These are phyloP conservation scores for Pythium grandisporangium DNA, from an alignment of 352 stramenopile genomes.

Conservation along the genomic window DNA sequence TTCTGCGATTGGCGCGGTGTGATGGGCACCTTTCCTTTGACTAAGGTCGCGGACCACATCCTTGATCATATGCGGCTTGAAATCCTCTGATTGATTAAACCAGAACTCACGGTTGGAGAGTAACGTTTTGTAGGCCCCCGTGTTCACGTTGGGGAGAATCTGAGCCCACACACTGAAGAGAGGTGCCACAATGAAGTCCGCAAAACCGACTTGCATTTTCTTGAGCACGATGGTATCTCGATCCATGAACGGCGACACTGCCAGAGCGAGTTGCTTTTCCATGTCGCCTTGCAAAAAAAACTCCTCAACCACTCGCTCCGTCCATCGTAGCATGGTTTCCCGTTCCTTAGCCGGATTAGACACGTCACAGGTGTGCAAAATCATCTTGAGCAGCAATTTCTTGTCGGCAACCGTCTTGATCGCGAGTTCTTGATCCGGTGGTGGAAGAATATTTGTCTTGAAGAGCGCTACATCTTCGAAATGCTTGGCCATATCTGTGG, in stretches of 20 bases:
- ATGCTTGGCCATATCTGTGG: constrained; percentile 88
- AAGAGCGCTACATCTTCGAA: constrained; percentile 85
- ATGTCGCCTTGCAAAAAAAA: constrained; percentile 95
- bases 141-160: constrained; percentile 64
- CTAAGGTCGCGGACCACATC: constrained; percentile 53
- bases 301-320: constrained; percentile 90
- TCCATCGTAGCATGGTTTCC: constrained; percentile 88
- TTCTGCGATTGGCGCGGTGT: constrained; percentile 4
- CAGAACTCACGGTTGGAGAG: constrained; percentile 80
- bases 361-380: constrained; percentile 91
- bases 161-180: constrained; percentile 83
- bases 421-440: constrained; percentile 46
- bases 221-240: constrained; percentile 86
- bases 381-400: constrained; percentile 85
- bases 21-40: constrained; percentile 22
- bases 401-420: constrained; percentile 85
- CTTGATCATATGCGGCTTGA: constrained; percentile 83
- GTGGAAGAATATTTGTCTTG: constrained; percentile 78
- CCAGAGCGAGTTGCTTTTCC: constrained; percentile 86
- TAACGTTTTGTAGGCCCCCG: constrained; percentile 52
- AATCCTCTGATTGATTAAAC: constrained; percentile 65
- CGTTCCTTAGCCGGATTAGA: constrained; percentile 90
- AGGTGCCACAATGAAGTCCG: constrained; percentile 90
- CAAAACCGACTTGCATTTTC: constrained; percentile 93
- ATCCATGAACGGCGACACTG: constrained; percentile 92